These are phyloP conservation scores for Fusarium armeniacum DNA, from an alignment of 2,329 filamentous ascomycete genomes.

Conservation along the genomic window DNA sequence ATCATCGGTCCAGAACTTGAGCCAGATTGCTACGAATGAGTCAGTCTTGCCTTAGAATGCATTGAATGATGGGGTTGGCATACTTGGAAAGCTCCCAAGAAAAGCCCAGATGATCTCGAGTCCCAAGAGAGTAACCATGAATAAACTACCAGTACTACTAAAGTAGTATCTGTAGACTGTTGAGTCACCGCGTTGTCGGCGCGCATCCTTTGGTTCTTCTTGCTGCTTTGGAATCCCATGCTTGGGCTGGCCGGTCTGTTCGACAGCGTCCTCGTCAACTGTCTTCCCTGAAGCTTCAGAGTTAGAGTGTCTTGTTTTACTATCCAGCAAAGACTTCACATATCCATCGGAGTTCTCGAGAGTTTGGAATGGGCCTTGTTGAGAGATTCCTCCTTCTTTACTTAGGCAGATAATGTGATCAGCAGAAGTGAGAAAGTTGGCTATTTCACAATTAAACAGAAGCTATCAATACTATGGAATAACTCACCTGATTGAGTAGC, in stretches of 20 bases:
- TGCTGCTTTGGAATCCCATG: constrained; percentile 1
- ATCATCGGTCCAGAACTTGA: constrained; percentile 51
- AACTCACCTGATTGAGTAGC: constrained; percentile 53
- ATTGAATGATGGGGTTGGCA: neutral
- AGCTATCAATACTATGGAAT: neutral
- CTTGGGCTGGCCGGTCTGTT: constrained; percentile 19
- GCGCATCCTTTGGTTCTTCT: constrained; percentile 31
- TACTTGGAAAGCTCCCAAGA: constrained; percentile 51
- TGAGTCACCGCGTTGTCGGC: constrained; percentile 50
- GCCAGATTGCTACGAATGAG: constrained; percentile 49
- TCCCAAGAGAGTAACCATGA: constrained; percentile 40
- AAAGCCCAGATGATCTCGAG: constrained; percentile 49
- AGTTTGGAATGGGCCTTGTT: constrained; percentile 53
- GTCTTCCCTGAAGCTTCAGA: no score
- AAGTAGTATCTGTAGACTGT: constrained; percentile 52
- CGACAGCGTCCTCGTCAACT: neutral
- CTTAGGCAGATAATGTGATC: constrained; percentile 46
- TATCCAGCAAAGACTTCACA: constrained; percentile 13
- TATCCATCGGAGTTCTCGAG: constrained; percentile 32
- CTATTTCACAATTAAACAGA: constrained; percentile 41
- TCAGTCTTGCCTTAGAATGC: neutral
- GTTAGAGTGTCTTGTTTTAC: neutral
- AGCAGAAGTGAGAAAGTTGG: constrained; percentile 49
- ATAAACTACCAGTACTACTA: constrained; percentile 47
- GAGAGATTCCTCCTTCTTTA: constrained; percentile 35